Evolutionary conservation across 2,329 filamentous ascomycete species (phyloP).

Genomic region (Lomentospora prolificans): DNA sequence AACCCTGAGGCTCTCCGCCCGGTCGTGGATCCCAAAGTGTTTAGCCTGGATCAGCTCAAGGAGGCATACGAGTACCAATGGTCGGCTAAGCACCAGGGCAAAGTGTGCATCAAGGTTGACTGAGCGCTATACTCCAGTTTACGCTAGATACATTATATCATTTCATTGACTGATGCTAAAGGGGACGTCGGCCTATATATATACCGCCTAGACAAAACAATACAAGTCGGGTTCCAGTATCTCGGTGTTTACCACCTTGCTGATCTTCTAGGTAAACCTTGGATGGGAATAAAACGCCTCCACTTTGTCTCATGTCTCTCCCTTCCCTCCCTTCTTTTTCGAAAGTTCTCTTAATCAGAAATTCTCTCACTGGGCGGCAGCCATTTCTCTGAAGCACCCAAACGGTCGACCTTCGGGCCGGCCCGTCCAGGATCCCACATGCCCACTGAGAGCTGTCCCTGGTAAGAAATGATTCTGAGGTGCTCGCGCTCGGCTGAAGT

Average conservation of each 20-base stretch:
- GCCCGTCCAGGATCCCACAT: background rate
- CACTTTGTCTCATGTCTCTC: no score
- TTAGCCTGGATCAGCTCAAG: slow-evolving; percentile 32
- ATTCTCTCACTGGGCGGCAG: background rate
- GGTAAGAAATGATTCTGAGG: background rate
- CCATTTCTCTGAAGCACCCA: background rate
- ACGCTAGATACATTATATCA: no score
- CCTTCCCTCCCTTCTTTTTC: slow-evolving; percentile 7
- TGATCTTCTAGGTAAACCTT: no score
- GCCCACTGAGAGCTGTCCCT: background rate
- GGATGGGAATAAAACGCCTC: no score
- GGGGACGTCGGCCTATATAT: no score
- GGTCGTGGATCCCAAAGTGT: slow-evolving; percentile 34
- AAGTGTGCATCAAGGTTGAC: slow-evolving; percentile 24
- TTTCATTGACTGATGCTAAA: no score
- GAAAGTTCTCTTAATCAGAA: background rate
- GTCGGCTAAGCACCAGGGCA: slow-evolving; percentile 28
- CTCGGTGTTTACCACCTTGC: no score
- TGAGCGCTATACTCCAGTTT: no score
- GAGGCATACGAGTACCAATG: slow-evolving; percentile 33
- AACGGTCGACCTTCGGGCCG: background rate
- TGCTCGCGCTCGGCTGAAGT: background rate
- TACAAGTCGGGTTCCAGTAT: no score
- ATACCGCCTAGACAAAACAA: no score
- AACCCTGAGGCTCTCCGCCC: slow-evolving; percentile 32